Percentiles rank a stretch among this genome's conserved stretches.
Conservation (phyloP, 805 yeast species). For the Kuraishia borneana region DNA sequence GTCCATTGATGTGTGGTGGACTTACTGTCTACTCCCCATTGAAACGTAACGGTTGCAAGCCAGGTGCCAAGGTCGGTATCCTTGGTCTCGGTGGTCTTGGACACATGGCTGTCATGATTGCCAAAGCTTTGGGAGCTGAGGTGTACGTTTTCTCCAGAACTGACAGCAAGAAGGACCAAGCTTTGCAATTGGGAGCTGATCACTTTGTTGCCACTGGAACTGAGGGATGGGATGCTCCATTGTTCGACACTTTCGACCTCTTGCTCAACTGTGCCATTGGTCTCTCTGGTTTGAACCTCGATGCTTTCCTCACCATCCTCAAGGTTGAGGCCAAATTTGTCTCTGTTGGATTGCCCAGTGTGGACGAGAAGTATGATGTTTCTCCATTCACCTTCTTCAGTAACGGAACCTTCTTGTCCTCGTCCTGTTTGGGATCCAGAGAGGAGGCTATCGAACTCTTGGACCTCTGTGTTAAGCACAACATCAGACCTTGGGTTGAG, state of each 20-base stretch:
- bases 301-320: slow-evolving; percentile 21
- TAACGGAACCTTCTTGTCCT: slow-evolving; percentile 30
- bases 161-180: slow-evolving; percentile 26
- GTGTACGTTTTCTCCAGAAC: slow-evolving; percentile 31
- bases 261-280: slow-evolving; percentile 31
- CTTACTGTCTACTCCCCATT: slow-evolving; percentile 39
- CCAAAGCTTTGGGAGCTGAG: slow-evolving; percentile 34
- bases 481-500: slow-evolving; percentile 39
- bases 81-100: slow-evolving; percentile 38
- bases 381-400: slow-evolving; percentile 40
- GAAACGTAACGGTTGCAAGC: slow-evolving; percentile 25
- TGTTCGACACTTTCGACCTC: slow-evolving; percentile 24
- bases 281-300: slow-evolving; percentile 21
- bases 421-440: slow-evolving; percentile 37
- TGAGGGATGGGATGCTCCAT: slow-evolving; percentile 26
- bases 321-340: slow-evolving; percentile 28
- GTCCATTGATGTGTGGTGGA: slow-evolving; percentile 43
- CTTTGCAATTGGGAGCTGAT: slow-evolving; percentile 27
- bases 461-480: slow-evolving; percentile 30
- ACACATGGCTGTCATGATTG: slow-evolving; percentile 32
- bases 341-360: slow-evolving; percentile 36
- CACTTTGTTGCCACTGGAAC: slow-evolving; percentile 34
- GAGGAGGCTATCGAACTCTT: slow-evolving; percentile 34
- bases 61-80: slow-evolving; percentile 26
- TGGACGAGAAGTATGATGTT: slow-evolving; percentile 27